Evolutionary conservation across 495 filamentous ascomycete genomes (phyloP), one percentile per base, ranked within the genome.

Genomic region (Xylaria sp.): DNA sequence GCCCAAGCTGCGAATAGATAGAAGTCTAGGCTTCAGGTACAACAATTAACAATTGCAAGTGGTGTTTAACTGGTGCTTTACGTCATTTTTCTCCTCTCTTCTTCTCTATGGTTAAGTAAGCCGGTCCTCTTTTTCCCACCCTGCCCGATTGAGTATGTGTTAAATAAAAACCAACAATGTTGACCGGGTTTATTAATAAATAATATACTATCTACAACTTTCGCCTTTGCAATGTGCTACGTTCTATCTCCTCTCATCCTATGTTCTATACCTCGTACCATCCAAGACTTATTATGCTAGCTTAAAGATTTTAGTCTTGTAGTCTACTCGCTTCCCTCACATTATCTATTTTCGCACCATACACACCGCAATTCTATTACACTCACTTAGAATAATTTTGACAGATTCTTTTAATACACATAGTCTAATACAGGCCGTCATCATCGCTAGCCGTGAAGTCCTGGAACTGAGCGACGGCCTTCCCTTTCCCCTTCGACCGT

Each of bases 401-500:
- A 26, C 59, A 24, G 35, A 52, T 50, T 62, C 31, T 57, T 24
- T 24, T 33, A n/a, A 4, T 64, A 31, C 26, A 11, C 24, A 6
- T 29, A 17, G 14, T 64, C 67, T 67, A 79, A 44, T 79, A 80
- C 55, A 79, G 50, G 8, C 71, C 74, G 2, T 80, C 79, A 46
- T 80, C 79, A 43, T 77, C 79, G 57, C 76, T 80, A 61, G 76
- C 79, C 43, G 79, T 80, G 37, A 74, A 72, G 26, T 81, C 77
- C 67, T 74, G 73, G 72, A 80, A 81, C 48, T 71, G 63, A 19
- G 76, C 79, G 12, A 81, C 71, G 31, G 77, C 81, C 74, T 88
- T 89, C 29, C 84, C 86, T 71, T 90, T 90, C 19, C 81, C 83
- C 55, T 85, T 86, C 44, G 73, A 69, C 55, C 67, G 68, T 46